These are phyloP conservation scores for Blastocystis sp. DNA, from an alignment of 352 stramenopile genomes.

Conservation along the genomic window DNA sequence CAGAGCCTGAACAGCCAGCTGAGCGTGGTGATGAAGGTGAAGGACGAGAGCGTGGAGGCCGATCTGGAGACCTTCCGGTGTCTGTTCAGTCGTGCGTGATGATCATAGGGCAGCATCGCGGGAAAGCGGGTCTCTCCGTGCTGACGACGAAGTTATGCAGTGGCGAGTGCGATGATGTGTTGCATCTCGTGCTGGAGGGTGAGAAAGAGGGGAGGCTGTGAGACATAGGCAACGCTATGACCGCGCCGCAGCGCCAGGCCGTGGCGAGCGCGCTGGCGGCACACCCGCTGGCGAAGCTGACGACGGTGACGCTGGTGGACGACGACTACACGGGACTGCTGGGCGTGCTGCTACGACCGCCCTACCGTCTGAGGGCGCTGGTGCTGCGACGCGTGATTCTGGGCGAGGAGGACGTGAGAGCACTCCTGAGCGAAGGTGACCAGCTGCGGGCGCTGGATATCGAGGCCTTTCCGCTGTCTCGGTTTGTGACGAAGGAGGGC, in stretches of 20 bases:
- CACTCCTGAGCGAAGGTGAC: neutral
- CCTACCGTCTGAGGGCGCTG: neutral
- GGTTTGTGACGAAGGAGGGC: neutral
- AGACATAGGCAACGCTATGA: neutral
- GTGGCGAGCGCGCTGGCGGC: neutral
- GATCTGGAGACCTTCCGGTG: conserved; percentile 46
- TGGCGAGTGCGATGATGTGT: neutral
- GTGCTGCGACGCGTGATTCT: neutral
- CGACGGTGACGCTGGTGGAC: neutral
- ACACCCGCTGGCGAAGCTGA: neutral
- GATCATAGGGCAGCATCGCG: neutral
- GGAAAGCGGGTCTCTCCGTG: neutral
- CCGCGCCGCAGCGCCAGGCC: neutral
- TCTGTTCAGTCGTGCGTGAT: neutral
- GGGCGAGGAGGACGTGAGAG: neutral
- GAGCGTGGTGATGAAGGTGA: neutral
- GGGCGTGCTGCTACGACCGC: neutral
- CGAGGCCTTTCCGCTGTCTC: neutral
- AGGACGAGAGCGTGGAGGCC: conserved; percentile 1
- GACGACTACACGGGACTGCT: conserved; percentile 13
- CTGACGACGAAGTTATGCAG: neutral
- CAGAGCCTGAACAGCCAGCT: neutral
- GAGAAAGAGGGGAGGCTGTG: neutral
- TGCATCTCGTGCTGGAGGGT: neutral
- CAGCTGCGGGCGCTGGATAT: neutral